These are phyloP conservation scores for Helotiales sp. DNA, from an alignment of 2,329 filamentous ascomycete species.

Conservation along the genomic window DNA sequence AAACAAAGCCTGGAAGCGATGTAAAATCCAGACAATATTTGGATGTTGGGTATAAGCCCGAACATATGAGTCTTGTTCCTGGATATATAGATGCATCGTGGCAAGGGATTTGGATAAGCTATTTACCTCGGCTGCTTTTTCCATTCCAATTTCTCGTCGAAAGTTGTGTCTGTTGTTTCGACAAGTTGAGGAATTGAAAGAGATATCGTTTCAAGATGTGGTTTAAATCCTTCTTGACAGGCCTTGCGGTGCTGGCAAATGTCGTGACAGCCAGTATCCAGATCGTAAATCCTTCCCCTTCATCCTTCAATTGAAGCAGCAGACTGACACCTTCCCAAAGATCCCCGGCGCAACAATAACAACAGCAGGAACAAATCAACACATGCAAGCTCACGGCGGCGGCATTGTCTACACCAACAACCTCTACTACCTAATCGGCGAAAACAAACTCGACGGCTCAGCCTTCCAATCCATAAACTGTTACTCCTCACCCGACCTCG, in stretches of 20 bases:
- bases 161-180: too few relatives aligned
- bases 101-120: too few relatives aligned
- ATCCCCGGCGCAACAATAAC: conserved; percentile 34
- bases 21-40: too few relatives aligned
- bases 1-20: not conserved
- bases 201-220: too few relatives aligned
- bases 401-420: conserved; percentile 59
- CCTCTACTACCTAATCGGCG: conserved; percentile 68
- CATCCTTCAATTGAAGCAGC: not conserved
- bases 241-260: not conserved
- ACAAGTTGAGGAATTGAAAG: too few relatives aligned
- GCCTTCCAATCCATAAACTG: conserved; percentile 67
- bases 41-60: too few relatives aligned
- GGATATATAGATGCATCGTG: too few relatives aligned
- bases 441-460: conserved; percentile 65
- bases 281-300: not conserved
- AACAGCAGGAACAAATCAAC: conserved; percentile 42
- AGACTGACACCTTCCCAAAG: conserved; percentile 7
- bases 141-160: too few relatives aligned
- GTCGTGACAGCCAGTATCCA: not conserved
- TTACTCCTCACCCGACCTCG: conserved; percentile 62
- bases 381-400: conserved; percentile 66
- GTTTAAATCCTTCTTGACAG: not conserved
- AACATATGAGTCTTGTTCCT: too few relatives aligned
- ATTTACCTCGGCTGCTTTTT: too few relatives aligned